Conservation (phyloP, 1,139 yeast genomes). For the Nematodospora anomalae region DNA sequence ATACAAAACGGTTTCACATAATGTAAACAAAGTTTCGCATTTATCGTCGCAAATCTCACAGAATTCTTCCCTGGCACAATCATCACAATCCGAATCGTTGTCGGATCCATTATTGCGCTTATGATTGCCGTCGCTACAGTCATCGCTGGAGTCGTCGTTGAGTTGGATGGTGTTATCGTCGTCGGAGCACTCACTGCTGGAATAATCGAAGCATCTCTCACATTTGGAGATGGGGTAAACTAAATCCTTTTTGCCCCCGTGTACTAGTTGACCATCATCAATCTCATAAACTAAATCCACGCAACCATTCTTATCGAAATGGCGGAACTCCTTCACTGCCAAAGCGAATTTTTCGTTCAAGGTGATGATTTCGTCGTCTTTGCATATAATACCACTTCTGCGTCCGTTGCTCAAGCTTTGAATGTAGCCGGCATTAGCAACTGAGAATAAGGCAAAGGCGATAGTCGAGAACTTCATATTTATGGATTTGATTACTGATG, state of each 20-base stretch:
- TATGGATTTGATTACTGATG: too few relatives aligned
- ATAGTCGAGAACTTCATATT: constrained; percentile 8
- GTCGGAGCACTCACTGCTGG: too few relatives aligned
- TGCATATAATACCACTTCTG: constrained; percentile 1
- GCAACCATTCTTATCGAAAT: too few relatives aligned
- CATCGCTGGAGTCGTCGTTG: too few relatives aligned
- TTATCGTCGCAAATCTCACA: constrained; percentile 8
- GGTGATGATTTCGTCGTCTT: constrained; percentile 5
- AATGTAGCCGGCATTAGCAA: constrained; percentile 9
- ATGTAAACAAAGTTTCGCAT: constrained; percentile 31
- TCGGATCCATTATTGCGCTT: too few relatives aligned
- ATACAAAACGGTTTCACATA: constrained; percentile 45
- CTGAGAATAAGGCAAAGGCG: constrained; percentile 8
- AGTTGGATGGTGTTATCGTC: too few relatives aligned
- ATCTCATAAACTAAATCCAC: constrained; percentile 10
- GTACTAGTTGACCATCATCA: constrained; percentile 12
- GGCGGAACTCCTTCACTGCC: constrained; percentile 11
- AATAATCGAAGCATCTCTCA: too few relatives aligned
- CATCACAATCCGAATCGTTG: too few relatives aligned
- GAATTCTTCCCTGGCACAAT: too few relatives aligned
- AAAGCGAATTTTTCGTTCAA: constrained; percentile 10
- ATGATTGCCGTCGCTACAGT: too few relatives aligned
- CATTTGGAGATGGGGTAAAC: too few relatives aligned
- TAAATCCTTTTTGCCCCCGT: too few relatives aligned
- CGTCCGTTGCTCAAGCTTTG: not conserved